Conservation (phyloP, 768 basidiomycete species). For the Boletus rubescentipes region DNA sequence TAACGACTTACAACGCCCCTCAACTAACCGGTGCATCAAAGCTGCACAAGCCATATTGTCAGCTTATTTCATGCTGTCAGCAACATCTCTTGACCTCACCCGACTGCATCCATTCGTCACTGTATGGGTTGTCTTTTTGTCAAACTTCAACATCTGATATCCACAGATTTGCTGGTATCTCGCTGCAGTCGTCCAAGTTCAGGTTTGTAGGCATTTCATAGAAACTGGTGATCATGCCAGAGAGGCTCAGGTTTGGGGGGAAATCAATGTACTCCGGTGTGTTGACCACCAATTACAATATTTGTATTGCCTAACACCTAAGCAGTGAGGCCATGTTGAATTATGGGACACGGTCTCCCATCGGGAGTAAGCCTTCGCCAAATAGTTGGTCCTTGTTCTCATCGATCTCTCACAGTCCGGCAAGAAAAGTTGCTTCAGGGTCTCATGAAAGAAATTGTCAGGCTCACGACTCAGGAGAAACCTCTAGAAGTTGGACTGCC, state of each 20-base stretch:
- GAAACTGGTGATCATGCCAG: conserved; percentile 72
- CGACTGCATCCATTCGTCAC: conserved; percentile 80
- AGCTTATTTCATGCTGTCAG: conserved; percentile 76
- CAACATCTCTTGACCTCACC: conserved; percentile 78
- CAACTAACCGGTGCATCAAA: conserved; percentile 69
- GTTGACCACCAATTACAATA: conserved; percentile 14
- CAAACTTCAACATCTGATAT: conserved; percentile 15
- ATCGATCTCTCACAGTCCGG: conserved; percentile 50
- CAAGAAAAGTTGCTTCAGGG: conserved; percentile 82
- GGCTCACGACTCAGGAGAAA: conserved; percentile 77
- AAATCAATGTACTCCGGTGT: conserved; percentile 81
- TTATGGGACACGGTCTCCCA: conserved; percentile 76
- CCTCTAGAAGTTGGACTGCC: conserved; percentile 80
- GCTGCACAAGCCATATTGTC: conserved; percentile 73
- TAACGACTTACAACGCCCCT: conserved; percentile 58
- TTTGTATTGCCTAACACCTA: conserved; percentile 4
- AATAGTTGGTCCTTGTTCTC: not conserved
- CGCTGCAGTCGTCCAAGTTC: conserved; percentile 83
- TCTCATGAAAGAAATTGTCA: conserved; percentile 81
- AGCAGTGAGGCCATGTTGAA: conserved; percentile 79
- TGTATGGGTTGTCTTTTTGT: conserved; percentile 42
- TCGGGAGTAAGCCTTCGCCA: conserved; percentile 61
- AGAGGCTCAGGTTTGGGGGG: conserved; percentile 82
- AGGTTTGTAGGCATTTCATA: conserved; percentile 83
- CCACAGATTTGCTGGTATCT: conserved; percentile 86